Percentiles rank a stretch among this genome's conserved stretches.
These are phyloP conservation scores for Aspergillus carbonarius DNA, from an alignment of 2,329 filamentous ascomycete species.

Conservation along the genomic window DNA sequence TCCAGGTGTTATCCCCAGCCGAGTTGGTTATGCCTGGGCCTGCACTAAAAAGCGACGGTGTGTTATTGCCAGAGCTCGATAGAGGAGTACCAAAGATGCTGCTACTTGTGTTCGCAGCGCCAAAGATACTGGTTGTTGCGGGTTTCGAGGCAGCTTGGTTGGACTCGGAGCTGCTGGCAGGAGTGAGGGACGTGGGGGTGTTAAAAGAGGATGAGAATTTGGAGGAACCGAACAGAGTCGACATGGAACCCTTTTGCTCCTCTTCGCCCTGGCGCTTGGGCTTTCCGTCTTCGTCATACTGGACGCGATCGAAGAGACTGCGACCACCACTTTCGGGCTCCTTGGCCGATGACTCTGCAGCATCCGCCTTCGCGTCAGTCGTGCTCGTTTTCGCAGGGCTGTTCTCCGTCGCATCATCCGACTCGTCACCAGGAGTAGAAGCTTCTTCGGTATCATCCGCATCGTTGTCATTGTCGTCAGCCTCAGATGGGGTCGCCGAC, in stretches of 20 bases:
- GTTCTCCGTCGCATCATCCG: slow-evolving; percentile 19
- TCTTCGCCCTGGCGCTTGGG: slow-evolving; percentile 24
- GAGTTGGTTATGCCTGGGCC: slow-evolving; percentile 13
- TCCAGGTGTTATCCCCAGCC: slow-evolving; percentile 48
- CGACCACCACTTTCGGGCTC: slow-evolving; percentile 27
- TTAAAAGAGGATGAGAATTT: slow-evolving; percentile 30
- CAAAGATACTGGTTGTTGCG: slow-evolving; percentile 20
- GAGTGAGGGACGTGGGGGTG: slow-evolving; percentile 20
- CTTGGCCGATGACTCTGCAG: slow-evolving; percentile 23
- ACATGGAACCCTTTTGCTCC: slow-evolving; percentile 17
- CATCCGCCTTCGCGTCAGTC: slow-evolving; percentile 9
- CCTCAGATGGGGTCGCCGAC: slow-evolving; percentile 30
- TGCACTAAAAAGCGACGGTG: slow-evolving; percentile 19
- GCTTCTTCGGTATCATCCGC: slow-evolving; percentile 30
- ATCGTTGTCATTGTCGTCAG: slow-evolving; percentile 25
- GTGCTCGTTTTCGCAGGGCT: slow-evolving; percentile 12
- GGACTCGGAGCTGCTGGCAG: slow-evolving; percentile 10
- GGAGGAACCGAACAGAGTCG: slow-evolving; percentile 24
- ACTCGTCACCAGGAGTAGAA: slow-evolving; percentile 23
- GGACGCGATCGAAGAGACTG: slow-evolving; percentile 38
- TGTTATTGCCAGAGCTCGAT: slow-evolving; percentile 18
- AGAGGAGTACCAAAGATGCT: slow-evolving; percentile 32
- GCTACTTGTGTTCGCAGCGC: slow-evolving; percentile 18
- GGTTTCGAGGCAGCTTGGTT: slow-evolving; percentile 15
- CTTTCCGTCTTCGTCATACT: slow-evolving; percentile 27